phyloP scores from a whole-genome alignment of 768 basidiomycete species.

The Solioccasus polychromus region DNA sequence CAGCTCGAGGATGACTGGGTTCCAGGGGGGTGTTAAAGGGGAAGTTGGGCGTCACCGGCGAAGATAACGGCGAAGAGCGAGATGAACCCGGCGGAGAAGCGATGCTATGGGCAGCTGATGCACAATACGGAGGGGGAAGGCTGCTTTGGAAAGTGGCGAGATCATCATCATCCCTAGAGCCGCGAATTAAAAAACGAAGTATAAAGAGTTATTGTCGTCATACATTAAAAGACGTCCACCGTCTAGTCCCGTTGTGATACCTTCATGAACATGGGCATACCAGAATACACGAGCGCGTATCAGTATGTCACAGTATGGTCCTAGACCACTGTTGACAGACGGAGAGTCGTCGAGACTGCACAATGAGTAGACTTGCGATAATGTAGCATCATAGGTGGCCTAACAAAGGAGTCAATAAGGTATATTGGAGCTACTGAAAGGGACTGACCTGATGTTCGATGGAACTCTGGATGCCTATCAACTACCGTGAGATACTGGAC shows the following conservation, averaged over 20 bases:
- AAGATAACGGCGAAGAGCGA: slow-evolving; percentile 32
- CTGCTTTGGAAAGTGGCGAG: slow-evolving; percentile 67
- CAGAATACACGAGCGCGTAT: slow-evolving; percentile 82
- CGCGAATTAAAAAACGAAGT: slow-evolving; percentile 1
- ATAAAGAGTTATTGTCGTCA: slow-evolving; percentile 24
- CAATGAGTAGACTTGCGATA: slow-evolving; percentile 78
- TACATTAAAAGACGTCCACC: slow-evolving; percentile 85
- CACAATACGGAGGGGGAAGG: slow-evolving; percentile 42
- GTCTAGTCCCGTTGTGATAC: slow-evolving; percentile 73
- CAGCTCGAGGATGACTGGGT: slow-evolving; percentile 30
- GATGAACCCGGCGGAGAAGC: slow-evolving; percentile 35
- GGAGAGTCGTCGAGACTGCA: slow-evolving; percentile 53
- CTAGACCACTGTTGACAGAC: slow-evolving; percentile 47
- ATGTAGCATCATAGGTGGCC: slow-evolving; percentile 76
- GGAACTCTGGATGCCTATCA: slow-evolving; percentile 26
- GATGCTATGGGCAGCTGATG: slow-evolving; percentile 25
- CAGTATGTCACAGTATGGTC: slow-evolving; percentile 54
- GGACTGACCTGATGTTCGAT: slow-evolving; percentile 24
- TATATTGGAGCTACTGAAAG: neutral
- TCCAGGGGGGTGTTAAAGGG: slow-evolving; percentile 24
- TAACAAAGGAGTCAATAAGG: slow-evolving; percentile 22
- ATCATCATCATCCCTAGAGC: slow-evolving; percentile 68
- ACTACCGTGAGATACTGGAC: slow-evolving; percentile 6
- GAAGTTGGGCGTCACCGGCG: slow-evolving; percentile 21
- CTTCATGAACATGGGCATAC: slow-evolving; percentile 86